phyloP scores from a whole-genome alignment of 257 asterid genomes.

The Salvia rosmarinus region DNA sequence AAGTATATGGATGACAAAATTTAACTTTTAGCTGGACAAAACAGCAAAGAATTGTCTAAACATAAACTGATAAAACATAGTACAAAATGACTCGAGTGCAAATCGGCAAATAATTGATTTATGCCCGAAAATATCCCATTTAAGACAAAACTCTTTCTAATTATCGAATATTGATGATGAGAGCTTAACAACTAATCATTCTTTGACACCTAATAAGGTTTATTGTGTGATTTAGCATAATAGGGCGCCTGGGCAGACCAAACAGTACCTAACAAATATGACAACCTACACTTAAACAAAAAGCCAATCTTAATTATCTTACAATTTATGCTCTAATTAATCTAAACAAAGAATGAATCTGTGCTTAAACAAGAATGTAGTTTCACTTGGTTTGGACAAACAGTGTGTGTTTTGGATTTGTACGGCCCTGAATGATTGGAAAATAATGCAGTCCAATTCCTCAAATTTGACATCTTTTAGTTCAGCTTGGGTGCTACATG shows the following conservation, averaged over 20 bases:
- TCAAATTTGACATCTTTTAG: neutral
- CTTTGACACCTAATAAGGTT: conserved; percentile 39
- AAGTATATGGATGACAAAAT: conserved; percentile 40
- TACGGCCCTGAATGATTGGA: conserved; percentile 31
- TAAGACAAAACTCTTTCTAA: conserved; percentile 27
- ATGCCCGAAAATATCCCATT: neutral
- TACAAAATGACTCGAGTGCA: conserved; percentile 56
- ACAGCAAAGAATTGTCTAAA: conserved; percentile 34
- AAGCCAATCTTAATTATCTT: conserved; percentile 15
- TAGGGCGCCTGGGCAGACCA: conserved; percentile 30
- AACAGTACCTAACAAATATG: conserved; percentile 34
- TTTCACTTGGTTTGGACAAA: conserved; percentile 19
- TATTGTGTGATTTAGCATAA: conserved; percentile 33
- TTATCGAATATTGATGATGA: conserved; percentile 19
- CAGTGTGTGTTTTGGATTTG: conserved; percentile 11
- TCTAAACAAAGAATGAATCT: neutral
- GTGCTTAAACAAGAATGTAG: neutral
- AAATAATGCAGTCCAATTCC: no score
- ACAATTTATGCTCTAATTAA: neutral
- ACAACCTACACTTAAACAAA: conserved; percentile 10
- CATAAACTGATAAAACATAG: conserved; percentile 48
- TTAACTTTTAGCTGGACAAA: conserved; percentile 38
- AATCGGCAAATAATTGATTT: conserved; percentile 55
- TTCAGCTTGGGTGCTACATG: conserved; percentile 5
- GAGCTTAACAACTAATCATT: conserved; percentile 47